These are phyloP conservation scores for Xylariales sp. DNA, from an alignment of 2,329 filamentous ascomycete species.

Conservation along the genomic window DNA sequence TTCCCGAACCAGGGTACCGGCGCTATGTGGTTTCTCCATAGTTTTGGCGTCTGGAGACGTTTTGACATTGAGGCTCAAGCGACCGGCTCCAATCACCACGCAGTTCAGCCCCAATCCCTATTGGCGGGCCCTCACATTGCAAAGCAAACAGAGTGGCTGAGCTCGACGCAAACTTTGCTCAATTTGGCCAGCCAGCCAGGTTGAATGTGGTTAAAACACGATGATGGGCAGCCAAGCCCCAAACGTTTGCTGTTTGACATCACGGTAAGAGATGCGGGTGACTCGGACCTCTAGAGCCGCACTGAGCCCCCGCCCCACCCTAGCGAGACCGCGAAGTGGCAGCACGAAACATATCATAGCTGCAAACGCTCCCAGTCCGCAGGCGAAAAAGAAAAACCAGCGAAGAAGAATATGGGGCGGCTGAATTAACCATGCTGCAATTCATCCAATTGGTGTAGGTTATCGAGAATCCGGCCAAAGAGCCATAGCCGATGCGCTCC, in stretches of 20 bases:
- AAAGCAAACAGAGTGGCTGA: neutral
- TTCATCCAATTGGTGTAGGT: too few relatives aligned
- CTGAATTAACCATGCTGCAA: too few relatives aligned
- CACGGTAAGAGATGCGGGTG: constrained; percentile 2
- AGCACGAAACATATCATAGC: too few relatives aligned
- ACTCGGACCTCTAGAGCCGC: constrained; percentile 5
- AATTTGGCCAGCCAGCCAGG: neutral
- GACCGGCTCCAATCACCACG: too few relatives aligned
- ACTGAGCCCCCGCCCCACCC: constrained; percentile 2
- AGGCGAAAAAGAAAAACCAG: neutral
- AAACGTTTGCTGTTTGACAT: constrained; percentile 6
- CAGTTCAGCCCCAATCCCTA: too few relatives aligned
- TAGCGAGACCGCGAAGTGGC: too few relatives aligned
- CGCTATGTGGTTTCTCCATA: constrained; percentile 7
- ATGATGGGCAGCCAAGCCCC: neutral
- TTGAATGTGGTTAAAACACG: neutral
- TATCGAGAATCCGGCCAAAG: too few relatives aligned
- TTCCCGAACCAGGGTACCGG: neutral
- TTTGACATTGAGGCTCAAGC: constrained; percentile 1
- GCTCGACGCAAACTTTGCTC: neutral
- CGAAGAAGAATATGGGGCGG: too few relatives aligned
- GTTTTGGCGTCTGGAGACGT: constrained; percentile 2
- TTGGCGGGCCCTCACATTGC: neutral
- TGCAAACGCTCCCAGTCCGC: neutral
- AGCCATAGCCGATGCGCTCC: too few relatives aligned